Percentiles rank a stretch among this genome's conserved stretches.
These are phyloP conservation scores for Nepenthes gracilis DNA, from an alignment of 148 eudicot species.

Conservation along the genomic window DNA sequence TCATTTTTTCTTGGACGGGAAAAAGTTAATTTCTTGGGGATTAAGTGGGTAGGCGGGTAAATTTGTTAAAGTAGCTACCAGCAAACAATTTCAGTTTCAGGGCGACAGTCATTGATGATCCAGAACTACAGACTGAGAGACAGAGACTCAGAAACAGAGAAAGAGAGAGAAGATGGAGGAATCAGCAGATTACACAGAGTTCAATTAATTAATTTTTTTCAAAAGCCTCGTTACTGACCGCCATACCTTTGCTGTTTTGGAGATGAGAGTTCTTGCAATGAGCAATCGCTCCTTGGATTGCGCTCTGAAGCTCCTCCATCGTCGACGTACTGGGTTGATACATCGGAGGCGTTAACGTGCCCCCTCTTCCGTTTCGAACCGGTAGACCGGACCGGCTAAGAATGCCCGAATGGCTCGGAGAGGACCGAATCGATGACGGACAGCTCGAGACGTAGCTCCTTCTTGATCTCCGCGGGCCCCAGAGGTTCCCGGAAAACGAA, in stretches of 20 bases:
- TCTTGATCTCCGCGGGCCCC: conserved; percentile 25
- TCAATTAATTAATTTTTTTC: no score
- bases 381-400: conserved; percentile 25
- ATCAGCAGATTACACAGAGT: no score
- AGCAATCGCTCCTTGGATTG: conserved; percentile 90
- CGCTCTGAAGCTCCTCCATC: conserved; percentile 90
- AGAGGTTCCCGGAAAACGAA: conserved; percentile 63
- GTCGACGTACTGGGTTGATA: conserved; percentile 33
- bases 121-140: no score
- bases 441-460: conserved; percentile 55
- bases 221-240: conserved; percentile 17
- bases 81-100: no score
- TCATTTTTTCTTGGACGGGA: no score
- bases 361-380: conserved; percentile 8
- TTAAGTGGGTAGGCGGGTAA: no score
- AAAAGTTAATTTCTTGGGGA: no score
- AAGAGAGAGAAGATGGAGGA: no score
- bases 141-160: no score
- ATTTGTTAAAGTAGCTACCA: no score
- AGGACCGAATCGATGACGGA: conserved; percentile 84
- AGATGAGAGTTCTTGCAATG: conserved; percentile 91
- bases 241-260: conserved; percentile 15
- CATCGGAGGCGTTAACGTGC: conserved; percentile 5
- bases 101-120: no score
- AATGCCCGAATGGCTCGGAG: conserved; percentile 68